A percentile compares a stretch with the other conserved stretches of the same genome.
Conservation (phyloP, 208 protist species). For the Leishmania amazonensis region DNA sequence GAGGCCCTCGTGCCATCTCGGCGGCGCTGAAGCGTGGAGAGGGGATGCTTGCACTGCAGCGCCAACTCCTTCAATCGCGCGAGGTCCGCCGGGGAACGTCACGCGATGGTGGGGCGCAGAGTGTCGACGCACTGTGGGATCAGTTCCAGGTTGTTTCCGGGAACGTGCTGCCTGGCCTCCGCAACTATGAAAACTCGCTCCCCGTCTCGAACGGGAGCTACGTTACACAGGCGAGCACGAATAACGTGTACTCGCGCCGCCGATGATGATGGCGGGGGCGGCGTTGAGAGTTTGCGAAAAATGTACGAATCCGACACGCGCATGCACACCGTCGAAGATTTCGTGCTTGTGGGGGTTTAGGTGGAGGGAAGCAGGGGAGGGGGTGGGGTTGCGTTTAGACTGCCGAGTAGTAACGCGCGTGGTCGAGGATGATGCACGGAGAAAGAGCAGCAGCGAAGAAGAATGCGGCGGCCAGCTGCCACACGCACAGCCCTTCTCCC, state of each 20-base stretch:
- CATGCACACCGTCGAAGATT: neutral
- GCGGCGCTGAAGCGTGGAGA: slow-evolving; percentile 68
- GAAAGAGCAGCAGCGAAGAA: neutral
- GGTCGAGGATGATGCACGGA: neutral
- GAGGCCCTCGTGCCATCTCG: slow-evolving; percentile 59
- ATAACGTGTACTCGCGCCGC: slow-evolving; percentile 55
- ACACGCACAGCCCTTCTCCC: neutral
- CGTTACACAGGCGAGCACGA: slow-evolving; percentile 38
- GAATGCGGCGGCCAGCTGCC: neutral
- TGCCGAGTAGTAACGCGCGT: neutral
- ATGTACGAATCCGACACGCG: neutral
- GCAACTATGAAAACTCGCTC: slow-evolving; percentile 53
- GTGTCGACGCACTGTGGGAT: slow-evolving; percentile 76
- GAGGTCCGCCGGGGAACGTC: slow-evolving; percentile 43
- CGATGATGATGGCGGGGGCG: slow-evolving; percentile 14
- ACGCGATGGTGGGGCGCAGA: slow-evolving; percentile 52
- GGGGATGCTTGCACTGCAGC: slow-evolving; percentile 70
- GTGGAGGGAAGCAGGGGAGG: neutral
- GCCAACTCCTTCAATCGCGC: slow-evolving; percentile 51
- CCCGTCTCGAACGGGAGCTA: slow-evolving; percentile 48
- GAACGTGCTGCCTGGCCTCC: slow-evolving; percentile 69
- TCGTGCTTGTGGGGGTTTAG: neutral
- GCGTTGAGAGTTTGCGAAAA: neutral
- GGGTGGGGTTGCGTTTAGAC: neutral
- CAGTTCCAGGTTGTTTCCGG: slow-evolving; percentile 71